Evolutionary conservation across 106 monocot species (phyloP), one percentile per base, ranked within the genome.

Genomic region (Alisma plantagoaquatica): DNA sequence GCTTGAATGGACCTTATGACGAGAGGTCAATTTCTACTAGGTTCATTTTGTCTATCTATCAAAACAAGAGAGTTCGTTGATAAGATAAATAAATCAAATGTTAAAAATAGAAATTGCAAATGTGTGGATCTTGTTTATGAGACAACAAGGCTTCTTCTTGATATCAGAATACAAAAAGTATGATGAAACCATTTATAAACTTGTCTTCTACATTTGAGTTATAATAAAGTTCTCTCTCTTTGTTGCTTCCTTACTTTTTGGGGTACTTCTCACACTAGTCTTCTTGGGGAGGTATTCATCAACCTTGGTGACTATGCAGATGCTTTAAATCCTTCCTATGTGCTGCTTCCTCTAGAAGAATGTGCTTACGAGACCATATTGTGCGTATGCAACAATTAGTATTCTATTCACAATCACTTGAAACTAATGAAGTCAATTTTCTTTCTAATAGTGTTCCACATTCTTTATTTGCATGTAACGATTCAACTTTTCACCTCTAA

Each of bases 41-140:
- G n/a, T n/a, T n/a, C n/a, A n/a, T 85, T 90, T 42, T 91, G 85
- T 65, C 70, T 86, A 46, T 76, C 98, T 53, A 32, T 50, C 33
- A 90, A 99, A n/a, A 75, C 64, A 0, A 86, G 79, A 25, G 86
- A 89, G 69, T 65, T 57, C 29, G 73, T 67, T 68, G 82, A 85
- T 61, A 99, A 99, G 63, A 99, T 90, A 30, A 82, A 66, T 52
- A 99, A 90, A 62, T 73, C 82, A 60, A 82, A 62, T 64, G 98
- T 91, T 49, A 82, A 77, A 54, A 90, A 86, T 73, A 90, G 90
- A 47, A 86, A 31, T 53, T 99, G 98, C 60, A 99, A 91, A 61
- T 99, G 98, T 89, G 64, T 90, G 52, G 98, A 99, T 72, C 98
- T 90, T 32, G 82, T 99, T 33, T 99, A 99, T 63, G 98, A 99